A percentile compares a stretch with the other conserved stretches of the same genome.
These are phyloP conservation scores for Stephanodiscus triporus DNA, from an alignment of 108 stramenopile species.

Conservation along the genomic window DNA sequence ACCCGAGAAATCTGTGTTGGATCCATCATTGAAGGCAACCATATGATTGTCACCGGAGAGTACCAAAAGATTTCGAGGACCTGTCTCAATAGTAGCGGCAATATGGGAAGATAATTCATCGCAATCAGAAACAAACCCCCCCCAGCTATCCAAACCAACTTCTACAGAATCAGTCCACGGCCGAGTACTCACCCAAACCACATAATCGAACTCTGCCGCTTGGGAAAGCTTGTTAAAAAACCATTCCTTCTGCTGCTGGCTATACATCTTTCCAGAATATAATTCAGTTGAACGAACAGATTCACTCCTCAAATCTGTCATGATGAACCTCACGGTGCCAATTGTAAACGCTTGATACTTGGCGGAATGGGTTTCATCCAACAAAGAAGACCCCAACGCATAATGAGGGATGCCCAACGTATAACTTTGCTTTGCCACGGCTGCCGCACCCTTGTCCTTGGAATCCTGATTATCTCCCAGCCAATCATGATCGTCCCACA, in stretches of 20 bases:
- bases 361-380: slow-evolving; percentile 22
- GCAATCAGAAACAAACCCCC: slow-evolving; percentile 41
- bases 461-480: slow-evolving; percentile 54
- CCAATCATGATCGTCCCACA: slow-evolving; percentile 73
- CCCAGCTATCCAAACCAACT: slow-evolving; percentile 52
- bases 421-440: slow-evolving; percentile 45
- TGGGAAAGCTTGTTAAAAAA: slow-evolving; percentile 46
- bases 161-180: slow-evolving; percentile 59
- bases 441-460: slow-evolving; percentile 20
- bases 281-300: slow-evolving; percentile 20
- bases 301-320: slow-evolving; percentile 62
- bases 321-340: slow-evolving; percentile 64
- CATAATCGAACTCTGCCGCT: slow-evolving; percentile 60
- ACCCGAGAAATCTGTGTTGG: slow-evolving; percentile 54
- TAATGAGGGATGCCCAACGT: slow-evolving; percentile 53
- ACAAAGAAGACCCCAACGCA: slow-evolving; percentile 20
- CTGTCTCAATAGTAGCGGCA: slow-evolving; percentile 47
- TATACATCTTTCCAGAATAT: slow-evolving; percentile 39
- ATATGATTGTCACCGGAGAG: slow-evolving; percentile 60
- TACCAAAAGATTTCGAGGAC: slow-evolving; percentile 53
- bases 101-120: slow-evolving; percentile 40
- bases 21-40: slow-evolving; percentile 68
- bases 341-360: slow-evolving; percentile 67
- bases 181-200: slow-evolving; percentile 54
- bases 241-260: slow-evolving; percentile 53